Conservation (phyloP, 2,329 filamentous ascomycete species). For the Fusarium oligoseptatum region DNA sequence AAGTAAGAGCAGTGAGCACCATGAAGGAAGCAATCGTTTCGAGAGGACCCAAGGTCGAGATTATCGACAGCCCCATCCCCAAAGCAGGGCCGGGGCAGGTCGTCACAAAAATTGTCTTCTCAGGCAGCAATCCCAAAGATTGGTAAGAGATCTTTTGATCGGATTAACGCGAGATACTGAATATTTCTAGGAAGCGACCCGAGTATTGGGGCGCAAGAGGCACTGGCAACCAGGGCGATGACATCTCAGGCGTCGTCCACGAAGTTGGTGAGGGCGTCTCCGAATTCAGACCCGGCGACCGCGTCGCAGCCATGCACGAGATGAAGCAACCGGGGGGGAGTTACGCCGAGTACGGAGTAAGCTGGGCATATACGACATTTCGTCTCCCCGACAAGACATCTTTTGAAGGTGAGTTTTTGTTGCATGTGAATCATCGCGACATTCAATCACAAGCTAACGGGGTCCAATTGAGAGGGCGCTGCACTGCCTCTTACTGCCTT, state of each 20-base stretch:
- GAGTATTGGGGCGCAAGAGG: conserved; percentile 28
- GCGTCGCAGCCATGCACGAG: conserved; percentile 34
- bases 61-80: conserved; percentile 13
- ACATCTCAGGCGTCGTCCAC: conserved; percentile 16
- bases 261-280: conserved; percentile 20
- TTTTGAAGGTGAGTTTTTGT: conserved; percentile 6
- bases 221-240: conserved; percentile 25
- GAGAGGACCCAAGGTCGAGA: conserved; percentile 13
- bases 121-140: conserved; percentile 30
- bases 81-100: conserved; percentile 19
- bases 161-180: neutral
- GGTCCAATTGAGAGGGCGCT: conserved; percentile 15
- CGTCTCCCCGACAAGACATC: conserved; percentile 12
- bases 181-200: neutral
- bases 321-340: conserved; percentile 23
- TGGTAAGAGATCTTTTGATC: neutral
- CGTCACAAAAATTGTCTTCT: conserved; percentile 19
- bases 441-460: neutral
- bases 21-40: conserved; percentile 35
- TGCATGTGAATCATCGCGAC: neutral
- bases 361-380: conserved; percentile 26
- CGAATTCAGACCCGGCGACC: conserved; percentile 30
- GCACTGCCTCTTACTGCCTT: conserved; percentile 18
- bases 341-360: conserved; percentile 33
- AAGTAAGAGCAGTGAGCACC: conserved; percentile 3